Evolutionary conservation across 2,329 filamentous ascomycete genomes (phyloP), one percentile per base, ranked within the genome.

Genomic region (Canariomyces notabilis): DNA sequence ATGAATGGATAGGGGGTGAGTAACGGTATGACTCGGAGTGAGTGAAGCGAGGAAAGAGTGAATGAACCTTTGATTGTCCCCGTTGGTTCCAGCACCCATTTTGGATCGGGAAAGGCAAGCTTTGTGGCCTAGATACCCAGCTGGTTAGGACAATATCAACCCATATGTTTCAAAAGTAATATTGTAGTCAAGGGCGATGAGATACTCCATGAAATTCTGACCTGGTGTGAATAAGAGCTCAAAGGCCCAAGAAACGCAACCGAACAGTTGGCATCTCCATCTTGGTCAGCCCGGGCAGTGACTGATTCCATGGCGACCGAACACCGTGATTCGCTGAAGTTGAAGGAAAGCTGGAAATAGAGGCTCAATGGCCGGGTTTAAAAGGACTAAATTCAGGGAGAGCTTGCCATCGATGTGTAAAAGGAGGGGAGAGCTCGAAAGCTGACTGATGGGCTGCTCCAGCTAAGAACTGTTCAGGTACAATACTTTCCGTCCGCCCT

Each of bases 81-180:
- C 6, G 74, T 73, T 2, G 78, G 76, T 37, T 67, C 60, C 39
- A 79, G 62, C 35, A 72, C 66, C 64, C 72, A 79, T 40, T 66
- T 60, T 6, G 67, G 61, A 16, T 69, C 66, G 1, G 74, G 64
- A 53, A 81, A 81, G 18, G 67, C 66, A 4, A 50, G 44, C 45
- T 57, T 62, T 31, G 64, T 61, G 12, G 64, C 63, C 64, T 67
- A 36, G 11, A 26, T 4, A 19, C 3, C 12, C 38, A 2, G 19
- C 5, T 19, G 11, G 35, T 37, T 19, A 46, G 37, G 14, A 29
- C 14, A 9, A 23, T 9, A 34, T 7, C 4, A 14, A 31, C 29
- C 21, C 23, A 22, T 12, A 22, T 9, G 9, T 16, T 11, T 18
- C 26, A 33, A 14, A 34, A 14, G 29, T 11, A n/a, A n/a, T n/a